A percentile compares a stretch with the other conserved stretches of the same genome.
phyloP scores from a whole-genome alignment of 179 eudicot genomes.

The Heliamphora pulchella region DNA sequence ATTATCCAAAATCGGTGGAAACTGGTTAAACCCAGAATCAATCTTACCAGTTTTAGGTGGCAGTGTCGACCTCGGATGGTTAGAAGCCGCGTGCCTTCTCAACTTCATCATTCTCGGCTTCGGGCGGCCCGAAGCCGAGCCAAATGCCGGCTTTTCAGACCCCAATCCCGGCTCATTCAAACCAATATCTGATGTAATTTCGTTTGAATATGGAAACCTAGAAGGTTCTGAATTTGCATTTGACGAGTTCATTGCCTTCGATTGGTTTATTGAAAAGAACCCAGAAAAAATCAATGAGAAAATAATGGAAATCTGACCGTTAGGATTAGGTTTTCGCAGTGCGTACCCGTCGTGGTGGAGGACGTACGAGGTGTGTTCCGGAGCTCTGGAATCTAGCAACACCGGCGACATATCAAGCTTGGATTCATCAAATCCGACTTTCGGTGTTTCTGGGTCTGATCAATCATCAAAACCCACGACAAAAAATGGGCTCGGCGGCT shows the following conservation, averaged over 20 bases:
- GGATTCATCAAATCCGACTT: conserved; percentile 32
- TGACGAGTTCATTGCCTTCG: conserved; percentile 24
- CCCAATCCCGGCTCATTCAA: conserved; percentile 24
- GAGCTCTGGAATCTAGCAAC: conserved; percentile 18
- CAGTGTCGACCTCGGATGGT: conserved; percentile 43
- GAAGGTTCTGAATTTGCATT: conserved; percentile 24
- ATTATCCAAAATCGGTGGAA: conserved; percentile 24
- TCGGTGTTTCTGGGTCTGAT: background rate
- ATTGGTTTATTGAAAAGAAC: conserved; percentile 19
- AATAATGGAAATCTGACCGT: conserved; percentile 36
- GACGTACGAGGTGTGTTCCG: conserved; percentile 9
- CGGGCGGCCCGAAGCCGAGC: conserved; percentile 23
- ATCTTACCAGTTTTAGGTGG: conserved; percentile 5
- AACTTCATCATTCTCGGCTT: conserved; percentile 47
- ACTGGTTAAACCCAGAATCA: conserved; percentile 45
- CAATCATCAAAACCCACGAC: background rate
- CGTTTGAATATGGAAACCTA: conserved; percentile 27
- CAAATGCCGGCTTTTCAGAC: conserved; percentile 18
- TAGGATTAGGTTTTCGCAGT: conserved; percentile 14
- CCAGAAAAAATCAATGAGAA: conserved; percentile 19
- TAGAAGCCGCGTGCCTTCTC: conserved; percentile 22
- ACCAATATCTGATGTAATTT: conserved; percentile 18
- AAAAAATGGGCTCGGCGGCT: too few relatives aligned
- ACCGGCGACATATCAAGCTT: conserved; percentile 15
- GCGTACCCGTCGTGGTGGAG: conserved; percentile 11